A percentile compares a stretch with the other conserved stretches of the same genome.
These are phyloP conservation scores for Tulasnella sp. DNA, from an alignment of 768 basidiomycete genomes.

Conservation along the genomic window DNA sequence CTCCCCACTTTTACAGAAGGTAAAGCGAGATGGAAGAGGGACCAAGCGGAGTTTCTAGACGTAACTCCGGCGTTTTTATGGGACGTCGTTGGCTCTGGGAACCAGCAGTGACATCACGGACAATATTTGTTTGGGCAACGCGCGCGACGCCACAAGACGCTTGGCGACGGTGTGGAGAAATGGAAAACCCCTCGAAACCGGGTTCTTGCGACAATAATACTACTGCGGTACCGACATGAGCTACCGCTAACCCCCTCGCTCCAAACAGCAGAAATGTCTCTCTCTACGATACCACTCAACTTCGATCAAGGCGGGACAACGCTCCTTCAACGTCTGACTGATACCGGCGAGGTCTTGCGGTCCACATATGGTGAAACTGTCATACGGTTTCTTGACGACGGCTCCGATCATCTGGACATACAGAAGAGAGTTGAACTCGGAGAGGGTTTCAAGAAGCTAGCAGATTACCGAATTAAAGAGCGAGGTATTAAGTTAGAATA, in stretches of 20 bases:
- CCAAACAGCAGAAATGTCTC: not conserved
- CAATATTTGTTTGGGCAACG: not conserved
- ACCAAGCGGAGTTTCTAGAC: not conserved
- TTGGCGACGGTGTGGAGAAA: no score
- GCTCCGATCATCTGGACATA: not conserved
- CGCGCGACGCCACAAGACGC: no score
- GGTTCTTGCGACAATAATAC: no score
- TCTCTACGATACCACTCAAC: not conserved
- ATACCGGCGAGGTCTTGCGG: not conserved
- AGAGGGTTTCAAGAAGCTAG: not conserved
- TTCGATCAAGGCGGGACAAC: not conserved
- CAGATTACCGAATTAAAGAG: not conserved
- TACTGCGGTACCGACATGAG: no score
- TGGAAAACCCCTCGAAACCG: no score
- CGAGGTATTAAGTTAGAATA: not conserved
- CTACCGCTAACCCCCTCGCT: not conserved
- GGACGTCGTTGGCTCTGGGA: not conserved
- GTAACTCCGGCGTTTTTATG: slow-evolving; percentile 9
- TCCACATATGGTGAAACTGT: not conserved
- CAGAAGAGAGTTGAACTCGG: not conserved
- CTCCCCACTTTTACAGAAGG: not conserved
- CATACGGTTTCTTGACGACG: not conserved
- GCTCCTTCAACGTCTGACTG: not conserved
- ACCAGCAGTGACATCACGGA: not conserved
- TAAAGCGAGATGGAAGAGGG: not conserved